Evolutionary conservation across 768 basidiomycete genomes (phyloP).

Genomic region (Podaxis mareebaensis): DNA sequence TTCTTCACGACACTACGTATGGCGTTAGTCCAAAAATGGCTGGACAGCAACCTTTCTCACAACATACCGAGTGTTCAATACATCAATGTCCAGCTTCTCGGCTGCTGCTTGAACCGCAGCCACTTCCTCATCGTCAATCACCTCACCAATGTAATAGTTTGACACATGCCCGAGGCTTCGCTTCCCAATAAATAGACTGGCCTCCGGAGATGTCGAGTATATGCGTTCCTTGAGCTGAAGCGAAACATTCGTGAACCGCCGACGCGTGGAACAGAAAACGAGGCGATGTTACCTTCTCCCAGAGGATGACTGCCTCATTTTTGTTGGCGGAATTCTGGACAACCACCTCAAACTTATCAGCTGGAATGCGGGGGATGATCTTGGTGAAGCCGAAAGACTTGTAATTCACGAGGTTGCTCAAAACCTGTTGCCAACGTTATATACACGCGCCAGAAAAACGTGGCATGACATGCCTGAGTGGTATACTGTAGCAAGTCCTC

Average conservation of each 20-base stretch:
- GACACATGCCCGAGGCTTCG: slow-evolving; percentile 74
- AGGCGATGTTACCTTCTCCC: slow-evolving; percentile 52
- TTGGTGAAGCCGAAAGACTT: slow-evolving; percentile 86
- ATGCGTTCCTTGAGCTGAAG: slow-evolving; percentile 72
- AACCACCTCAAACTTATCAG: slow-evolving; percentile 62
- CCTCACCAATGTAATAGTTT: slow-evolving; percentile 82
- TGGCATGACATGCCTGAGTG: slow-evolving; percentile 53
- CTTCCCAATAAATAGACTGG: slow-evolving; percentile 77
- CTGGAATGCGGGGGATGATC: slow-evolving; percentile 71
- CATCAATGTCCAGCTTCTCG: slow-evolving; percentile 73
- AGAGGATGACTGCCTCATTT: slow-evolving; percentile 55
- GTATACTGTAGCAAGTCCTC: slow-evolving; percentile 71
- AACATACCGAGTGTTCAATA: slow-evolving; percentile 77
- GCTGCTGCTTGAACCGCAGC: slow-evolving; percentile 72
- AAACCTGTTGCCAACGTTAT: slow-evolving; percentile 32
- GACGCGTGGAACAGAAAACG: not conserved
- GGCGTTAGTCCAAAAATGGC: not conserved
- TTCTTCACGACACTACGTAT: slow-evolving; percentile 67
- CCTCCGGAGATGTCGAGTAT: slow-evolving; percentile 65
- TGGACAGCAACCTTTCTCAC: not conserved
- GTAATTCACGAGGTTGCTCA: slow-evolving; percentile 74
- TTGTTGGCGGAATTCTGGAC: slow-evolving; percentile 63
- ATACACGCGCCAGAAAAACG: not conserved
- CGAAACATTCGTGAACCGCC: not conserved
- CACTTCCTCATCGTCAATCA: slow-evolving; percentile 76